Percentiles rank a stretch among this genome's conserved stretches.
Evolutionary conservation across 1,139 yeast species (phyloP).

Genomic region (Kazachstania sp.): DNA sequence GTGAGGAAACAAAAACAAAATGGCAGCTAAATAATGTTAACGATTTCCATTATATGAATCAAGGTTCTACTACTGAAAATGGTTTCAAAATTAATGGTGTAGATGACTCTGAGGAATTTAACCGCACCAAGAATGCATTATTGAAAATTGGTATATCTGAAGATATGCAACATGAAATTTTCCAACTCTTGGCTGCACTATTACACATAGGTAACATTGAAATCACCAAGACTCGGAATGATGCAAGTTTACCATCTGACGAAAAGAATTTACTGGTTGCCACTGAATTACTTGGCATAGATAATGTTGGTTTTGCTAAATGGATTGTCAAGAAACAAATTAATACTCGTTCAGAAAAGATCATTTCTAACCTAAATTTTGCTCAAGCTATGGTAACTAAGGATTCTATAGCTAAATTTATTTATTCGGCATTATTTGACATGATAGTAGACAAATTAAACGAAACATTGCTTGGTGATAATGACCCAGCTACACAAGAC

Average conservation of each 20-base stretch:
- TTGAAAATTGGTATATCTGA: conserved; percentile 63
- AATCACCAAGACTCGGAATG: conserved; percentile 76
- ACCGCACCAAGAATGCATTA: conserved; percentile 67
- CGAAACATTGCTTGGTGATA: conserved; percentile 44
- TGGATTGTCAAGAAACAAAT: conserved; percentile 95
- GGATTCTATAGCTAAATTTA: conserved; percentile 92
- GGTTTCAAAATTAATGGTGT: conserved; percentile 53
- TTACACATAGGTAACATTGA: conserved; percentile 91
- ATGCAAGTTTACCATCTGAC: conserved; percentile 67
- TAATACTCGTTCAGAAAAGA: conserved; percentile 85
- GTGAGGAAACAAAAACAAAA: conserved; percentile 46
- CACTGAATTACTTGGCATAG: conserved; percentile 77
- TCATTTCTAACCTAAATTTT: conserved; percentile 72
- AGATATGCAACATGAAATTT: conserved; percentile 58
- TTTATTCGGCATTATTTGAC: conserved; percentile 86
- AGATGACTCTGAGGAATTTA: conserved; percentile 74
- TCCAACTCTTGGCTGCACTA: conserved; percentile 76
- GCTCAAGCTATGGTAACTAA: conserved; percentile 86
- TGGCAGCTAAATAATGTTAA: conserved; percentile 55
- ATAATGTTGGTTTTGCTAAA: conserved; percentile 65
- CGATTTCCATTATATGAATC: conserved; percentile 77
- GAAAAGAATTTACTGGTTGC: conserved; percentile 81
- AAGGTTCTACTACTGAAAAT: conserved; percentile 61
- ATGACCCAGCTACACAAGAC: conserved; percentile 54
- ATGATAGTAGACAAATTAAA: conserved; percentile 89